These are phyloP conservation scores for Ensete ventricosum DNA, from an alignment of 176 grass and related monocot genomes.

Conservation along the genomic window DNA sequence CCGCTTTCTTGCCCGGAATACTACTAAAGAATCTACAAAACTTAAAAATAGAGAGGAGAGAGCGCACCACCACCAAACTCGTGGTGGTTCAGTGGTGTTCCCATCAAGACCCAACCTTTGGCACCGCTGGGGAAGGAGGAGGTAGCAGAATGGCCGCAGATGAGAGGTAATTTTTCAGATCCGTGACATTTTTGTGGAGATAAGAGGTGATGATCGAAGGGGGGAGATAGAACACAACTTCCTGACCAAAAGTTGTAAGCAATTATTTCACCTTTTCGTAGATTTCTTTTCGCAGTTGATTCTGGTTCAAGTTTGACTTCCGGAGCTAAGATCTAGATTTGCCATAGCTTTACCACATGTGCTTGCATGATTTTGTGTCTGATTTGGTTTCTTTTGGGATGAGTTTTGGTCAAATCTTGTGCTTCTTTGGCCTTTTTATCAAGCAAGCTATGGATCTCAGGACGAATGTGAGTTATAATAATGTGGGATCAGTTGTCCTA, in stretches of 20 bases:
- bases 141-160: conserved; percentile 5
- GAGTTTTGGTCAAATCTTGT: not conserved
- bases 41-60: not conserved
- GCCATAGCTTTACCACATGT: no score
- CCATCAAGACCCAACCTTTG: not conserved
- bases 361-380: no score
- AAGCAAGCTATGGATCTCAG: not conserved
- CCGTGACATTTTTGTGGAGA: not conserved
- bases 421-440: not conserved
- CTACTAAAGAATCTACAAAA: no score
- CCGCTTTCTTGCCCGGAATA: no score
- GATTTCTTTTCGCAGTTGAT: not conserved
- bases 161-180: conserved; percentile 2
- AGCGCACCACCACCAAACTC: not conserved
- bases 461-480: not conserved
- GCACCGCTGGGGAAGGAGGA: not conserved
- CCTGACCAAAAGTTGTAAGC: not conserved
- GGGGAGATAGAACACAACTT: not conserved
- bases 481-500: not conserved
- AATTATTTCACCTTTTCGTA: not conserved
- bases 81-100: not conserved
- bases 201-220: not conserved
- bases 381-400: not conserved
- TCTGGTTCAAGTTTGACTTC: no score
- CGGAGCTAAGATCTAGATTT: no score